Percentiles rank a stretch among this genome's conserved stretches.
Evolutionary conservation across 208 protist species (phyloP).

Genomic region (Trypanosoma platydactyli): DNA sequence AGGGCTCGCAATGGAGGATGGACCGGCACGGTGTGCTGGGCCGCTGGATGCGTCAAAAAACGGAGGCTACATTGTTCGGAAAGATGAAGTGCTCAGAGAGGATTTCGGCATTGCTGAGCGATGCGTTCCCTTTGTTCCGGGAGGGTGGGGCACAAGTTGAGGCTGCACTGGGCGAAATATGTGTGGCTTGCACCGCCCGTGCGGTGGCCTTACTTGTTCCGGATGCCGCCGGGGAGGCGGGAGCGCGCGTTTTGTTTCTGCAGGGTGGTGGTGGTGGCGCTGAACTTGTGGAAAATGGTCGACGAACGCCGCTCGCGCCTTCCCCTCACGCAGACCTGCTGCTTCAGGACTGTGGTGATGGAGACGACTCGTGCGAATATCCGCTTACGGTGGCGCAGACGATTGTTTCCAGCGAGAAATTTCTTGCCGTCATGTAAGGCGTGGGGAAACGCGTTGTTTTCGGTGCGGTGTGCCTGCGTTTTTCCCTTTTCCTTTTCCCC

Average conservation of each 20-base stretch:
- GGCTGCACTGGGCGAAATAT: background rate
- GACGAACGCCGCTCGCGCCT: no score
- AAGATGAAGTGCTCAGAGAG: conserved; percentile 48
- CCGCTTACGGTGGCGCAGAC: conserved; percentile 8
- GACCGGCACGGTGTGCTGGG: conserved; percentile 54
- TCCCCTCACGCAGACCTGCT: no score
- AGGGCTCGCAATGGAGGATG: conserved; percentile 5
- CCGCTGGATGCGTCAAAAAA: conserved; percentile 28
- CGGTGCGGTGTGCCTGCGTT: conserved; percentile 1
- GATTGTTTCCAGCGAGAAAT: conserved; percentile 6
- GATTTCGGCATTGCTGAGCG: conserved; percentile 20
- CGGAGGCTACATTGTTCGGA: conserved; percentile 19
- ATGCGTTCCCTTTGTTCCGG: conserved; percentile 2
- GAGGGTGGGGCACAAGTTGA: background rate
- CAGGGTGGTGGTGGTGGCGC: no score
- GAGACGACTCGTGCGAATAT: conserved; percentile 20
- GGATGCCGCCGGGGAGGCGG: no score
- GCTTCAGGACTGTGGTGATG: no score
- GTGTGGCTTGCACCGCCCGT: conserved; percentile 11
- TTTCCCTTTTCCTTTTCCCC: conserved; percentile 23
- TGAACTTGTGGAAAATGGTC: no score
- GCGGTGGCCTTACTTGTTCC: conserved; percentile 21
- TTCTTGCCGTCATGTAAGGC: conserved; percentile 14
- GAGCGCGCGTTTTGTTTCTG: no score
- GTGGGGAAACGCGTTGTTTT: conserved; percentile 14